Conservation (phyloP, 202 grass and related monocot genomes). For the Schoenoplectus tabernaemontani region DNA sequence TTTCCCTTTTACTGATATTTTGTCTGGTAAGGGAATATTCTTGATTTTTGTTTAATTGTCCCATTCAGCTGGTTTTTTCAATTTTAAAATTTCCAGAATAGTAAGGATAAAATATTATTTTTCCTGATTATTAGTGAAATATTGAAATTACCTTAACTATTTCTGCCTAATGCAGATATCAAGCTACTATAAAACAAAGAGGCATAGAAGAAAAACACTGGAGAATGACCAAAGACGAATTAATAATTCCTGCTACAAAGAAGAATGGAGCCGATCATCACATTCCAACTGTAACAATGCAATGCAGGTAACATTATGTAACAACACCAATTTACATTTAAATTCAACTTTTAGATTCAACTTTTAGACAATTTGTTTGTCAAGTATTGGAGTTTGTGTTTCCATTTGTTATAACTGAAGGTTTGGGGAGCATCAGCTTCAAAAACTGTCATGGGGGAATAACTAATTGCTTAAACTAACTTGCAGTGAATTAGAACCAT, state of each 20-base stretch:
- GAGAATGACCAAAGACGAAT: conserved; percentile 17
- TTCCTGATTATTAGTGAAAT: neutral
- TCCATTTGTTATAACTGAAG: neutral
- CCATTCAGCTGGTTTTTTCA: neutral
- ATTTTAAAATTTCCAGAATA: neutral
- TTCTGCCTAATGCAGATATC: conserved; percentile 29
- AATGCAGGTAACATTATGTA: conserved; percentile 36
- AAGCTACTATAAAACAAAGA: conserved; percentile 35
- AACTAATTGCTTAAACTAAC: neutral
- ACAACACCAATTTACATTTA: neutral
- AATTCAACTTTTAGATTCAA: neutral
- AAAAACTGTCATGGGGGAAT: neutral
- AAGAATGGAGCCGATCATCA: conserved; percentile 29
- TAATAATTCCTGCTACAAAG: conserved; percentile 23
- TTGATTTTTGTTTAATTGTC: neutral
- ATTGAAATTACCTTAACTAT: neutral
- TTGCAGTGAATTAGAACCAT: neutral
- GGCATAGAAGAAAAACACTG: conserved; percentile 27
- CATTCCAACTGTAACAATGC: conserved; percentile 31
- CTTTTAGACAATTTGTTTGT: neutral
- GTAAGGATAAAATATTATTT: neutral
- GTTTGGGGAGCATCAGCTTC: neutral
- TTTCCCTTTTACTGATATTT: neutral
- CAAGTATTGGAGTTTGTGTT: neutral
- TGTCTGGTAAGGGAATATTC: neutral